A percentile compares a stretch with the other conserved stretches of the same genome.
Conservation (phyloP, 352 stramenopile species). For the Pythium aristosporum region DNA sequence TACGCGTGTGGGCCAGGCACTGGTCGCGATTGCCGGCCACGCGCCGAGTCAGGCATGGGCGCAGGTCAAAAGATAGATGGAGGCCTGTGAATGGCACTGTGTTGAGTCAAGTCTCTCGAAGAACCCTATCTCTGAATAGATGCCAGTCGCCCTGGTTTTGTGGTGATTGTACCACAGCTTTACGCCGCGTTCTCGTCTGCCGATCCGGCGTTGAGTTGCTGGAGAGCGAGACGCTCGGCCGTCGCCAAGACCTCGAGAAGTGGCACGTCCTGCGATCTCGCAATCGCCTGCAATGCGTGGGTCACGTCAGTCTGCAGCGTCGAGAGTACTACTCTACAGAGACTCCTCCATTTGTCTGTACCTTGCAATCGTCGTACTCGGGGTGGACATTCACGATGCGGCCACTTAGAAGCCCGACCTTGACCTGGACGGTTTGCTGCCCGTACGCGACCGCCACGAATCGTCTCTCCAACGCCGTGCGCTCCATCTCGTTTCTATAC, state of each 20-base stretch:
- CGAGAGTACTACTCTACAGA: no score
- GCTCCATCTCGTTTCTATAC: slow-evolving; percentile 54
- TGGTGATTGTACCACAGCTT: not conserved
- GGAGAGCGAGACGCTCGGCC: slow-evolving; percentile 42
- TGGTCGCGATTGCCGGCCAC: slow-evolving; percentile 39
- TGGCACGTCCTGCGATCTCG: slow-evolving; percentile 25
- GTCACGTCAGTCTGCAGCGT: no score
- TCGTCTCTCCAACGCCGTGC: slow-evolving; percentile 48
- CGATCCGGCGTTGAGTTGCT: slow-evolving; percentile 22
- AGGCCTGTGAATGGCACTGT: no score
- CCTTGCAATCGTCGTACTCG: slow-evolving; percentile 86
- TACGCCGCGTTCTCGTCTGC: not conserved
- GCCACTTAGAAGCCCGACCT: slow-evolving; percentile 52
- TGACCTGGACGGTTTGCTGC: slow-evolving; percentile 49
- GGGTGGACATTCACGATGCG: slow-evolving; percentile 71
- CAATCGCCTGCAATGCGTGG: slow-evolving; percentile 11
- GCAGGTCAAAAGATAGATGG: slow-evolving; percentile 29
- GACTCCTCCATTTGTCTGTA: slow-evolving; percentile 16
- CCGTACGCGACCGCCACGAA: slow-evolving; percentile 51
- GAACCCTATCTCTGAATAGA: no score
- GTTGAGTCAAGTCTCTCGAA: no score
- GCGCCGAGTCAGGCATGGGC: slow-evolving; percentile 30
- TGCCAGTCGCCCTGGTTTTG: no score
- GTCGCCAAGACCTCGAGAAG: slow-evolving; percentile 58
- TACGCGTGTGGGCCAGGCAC: slow-evolving; percentile 34